Percentiles rank a stretch among this genome's conserved stretches.
Evolutionary conservation across 805 yeast species (phyloP).

Genomic region (Wickerhamiella vanderwaltii): DNA sequence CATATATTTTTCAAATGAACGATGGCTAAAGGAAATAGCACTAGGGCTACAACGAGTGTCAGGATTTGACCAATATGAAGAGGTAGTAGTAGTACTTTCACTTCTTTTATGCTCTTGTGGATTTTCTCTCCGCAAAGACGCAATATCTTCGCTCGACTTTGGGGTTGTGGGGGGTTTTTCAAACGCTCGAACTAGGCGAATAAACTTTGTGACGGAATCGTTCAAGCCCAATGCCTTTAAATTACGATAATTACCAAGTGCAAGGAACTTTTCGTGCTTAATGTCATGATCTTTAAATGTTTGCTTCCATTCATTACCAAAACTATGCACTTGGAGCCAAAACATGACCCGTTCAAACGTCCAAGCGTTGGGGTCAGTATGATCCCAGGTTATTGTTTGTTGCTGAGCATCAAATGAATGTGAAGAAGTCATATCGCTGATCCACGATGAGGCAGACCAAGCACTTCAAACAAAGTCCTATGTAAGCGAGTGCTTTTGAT

Average conservation of each 20-base stretch:
- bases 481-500: too few relatives aligned
- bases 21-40: slow-evolving; percentile 1
- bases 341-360: slow-evolving; percentile 47
- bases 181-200: slow-evolving; percentile 38
- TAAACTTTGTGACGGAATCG: slow-evolving; percentile 46
- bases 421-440: neutral
- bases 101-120: neutral
- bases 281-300: slow-evolving; percentile 48
- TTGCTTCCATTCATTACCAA: slow-evolving; percentile 63
- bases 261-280: slow-evolving; percentile 51
- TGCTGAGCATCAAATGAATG: slow-evolving; percentile 1
- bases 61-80: slow-evolving; percentile 7
- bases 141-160: neutral
- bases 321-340: slow-evolving; percentile 61
- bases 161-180: neutral
- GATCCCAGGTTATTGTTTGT: slow-evolving; percentile 9
- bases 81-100: slow-evolving; percentile 6
- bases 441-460: neutral
- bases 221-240: slow-evolving; percentile 34
- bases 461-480: too few relatives aligned
- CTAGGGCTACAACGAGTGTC: slow-evolving; percentile 1
- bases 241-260: slow-evolving; percentile 54
- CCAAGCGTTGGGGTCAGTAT: slow-evolving; percentile 40
- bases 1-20: slow-evolving; percentile 12
- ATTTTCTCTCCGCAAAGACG: neutral